These are phyloP conservation scores for Claviceps humidiphila DNA, from an alignment of 2,329 filamentous ascomycete species.

Conservation along the genomic window DNA sequence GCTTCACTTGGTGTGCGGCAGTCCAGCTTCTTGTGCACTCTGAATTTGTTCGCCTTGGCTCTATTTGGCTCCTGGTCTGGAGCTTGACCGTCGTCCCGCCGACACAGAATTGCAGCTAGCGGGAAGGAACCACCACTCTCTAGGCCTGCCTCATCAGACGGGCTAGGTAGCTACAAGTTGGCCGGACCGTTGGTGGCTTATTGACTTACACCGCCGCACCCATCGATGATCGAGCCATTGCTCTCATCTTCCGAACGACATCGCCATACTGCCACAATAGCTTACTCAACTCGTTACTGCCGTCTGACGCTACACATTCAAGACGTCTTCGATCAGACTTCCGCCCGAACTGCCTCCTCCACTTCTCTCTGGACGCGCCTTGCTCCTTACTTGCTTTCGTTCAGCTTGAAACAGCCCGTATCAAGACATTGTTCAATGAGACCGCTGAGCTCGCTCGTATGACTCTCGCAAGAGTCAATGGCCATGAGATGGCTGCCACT, in stretches of 20 bases:
- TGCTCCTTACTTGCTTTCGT: neutral
- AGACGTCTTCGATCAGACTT: neutral
- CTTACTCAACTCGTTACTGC: neutral
- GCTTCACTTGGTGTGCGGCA: neutral
- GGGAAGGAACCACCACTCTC: conserved; percentile 1
- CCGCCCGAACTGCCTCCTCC: neutral
- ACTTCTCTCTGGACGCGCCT: neutral
- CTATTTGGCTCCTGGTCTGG: neutral
- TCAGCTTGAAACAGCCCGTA: neutral
- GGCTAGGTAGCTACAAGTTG: neutral
- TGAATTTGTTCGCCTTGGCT: too few relatives aligned
- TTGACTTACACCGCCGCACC: conserved; percentile 5
- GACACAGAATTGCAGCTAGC: neutral
- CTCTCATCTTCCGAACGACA: neutral
- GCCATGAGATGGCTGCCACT: conserved; percentile 39
- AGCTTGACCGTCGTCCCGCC: neutral
- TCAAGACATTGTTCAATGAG: neutral
- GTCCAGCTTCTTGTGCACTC: too few relatives aligned
- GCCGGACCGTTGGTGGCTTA: conserved; percentile 1
- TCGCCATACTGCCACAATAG: neutral
- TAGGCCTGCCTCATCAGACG: too few relatives aligned
- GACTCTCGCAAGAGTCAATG: conserved; percentile 29
- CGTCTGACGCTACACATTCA: neutral
- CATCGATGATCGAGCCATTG: neutral
- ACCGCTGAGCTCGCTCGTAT: neutral